Evolutionary conservation across 1,284 basidiomycete species (phyloP).

Genomic region (Hymenochaete sp.): DNA sequence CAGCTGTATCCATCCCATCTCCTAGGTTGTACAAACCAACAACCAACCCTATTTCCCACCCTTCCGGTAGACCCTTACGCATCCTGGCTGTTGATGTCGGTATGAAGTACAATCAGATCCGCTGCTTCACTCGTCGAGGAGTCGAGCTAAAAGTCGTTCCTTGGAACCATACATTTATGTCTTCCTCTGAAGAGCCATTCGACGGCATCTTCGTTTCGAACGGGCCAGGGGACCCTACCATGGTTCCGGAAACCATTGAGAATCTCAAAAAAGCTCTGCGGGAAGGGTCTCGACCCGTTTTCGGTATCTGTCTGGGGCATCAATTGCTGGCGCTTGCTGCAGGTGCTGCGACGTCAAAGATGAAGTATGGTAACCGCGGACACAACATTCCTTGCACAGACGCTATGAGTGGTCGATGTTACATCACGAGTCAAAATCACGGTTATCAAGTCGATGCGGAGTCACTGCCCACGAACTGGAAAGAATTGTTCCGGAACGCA

Average conservation of each 20-base stretch:
- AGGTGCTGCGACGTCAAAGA: conserved; percentile 91
- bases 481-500: conserved; percentile 91
- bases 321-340: conserved; percentile 94
- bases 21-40: conserved; percentile 68
- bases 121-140: conserved; percentile 91
- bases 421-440: conserved; percentile 99
- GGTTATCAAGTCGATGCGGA: conserved; percentile 90
- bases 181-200: conserved; percentile 67
- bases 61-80: conserved; percentile 67
- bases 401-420: conserved; percentile 89
- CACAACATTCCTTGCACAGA: conserved; percentile 99
- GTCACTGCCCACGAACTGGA: conserved; percentile 82
- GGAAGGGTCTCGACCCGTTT: conserved; percentile 77
- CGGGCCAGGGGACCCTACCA: conserved; percentile 95
- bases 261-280: conserved; percentile 69
- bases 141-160: conserved; percentile 96
- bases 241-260: conserved; percentile 67
- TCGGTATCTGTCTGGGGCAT: conserved; percentile 98
- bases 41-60: conserved; percentile 58
- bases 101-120: conserved; percentile 99
- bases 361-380: conserved; percentile 99
- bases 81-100: conserved; percentile 93
- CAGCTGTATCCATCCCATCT: conserved; percentile 69
- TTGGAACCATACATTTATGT: conserved; percentile 90
- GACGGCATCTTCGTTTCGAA: conserved; percentile 98